Conservation (phyloP, 1,139 yeast species). For the Candida frijolesensis region DNA sequence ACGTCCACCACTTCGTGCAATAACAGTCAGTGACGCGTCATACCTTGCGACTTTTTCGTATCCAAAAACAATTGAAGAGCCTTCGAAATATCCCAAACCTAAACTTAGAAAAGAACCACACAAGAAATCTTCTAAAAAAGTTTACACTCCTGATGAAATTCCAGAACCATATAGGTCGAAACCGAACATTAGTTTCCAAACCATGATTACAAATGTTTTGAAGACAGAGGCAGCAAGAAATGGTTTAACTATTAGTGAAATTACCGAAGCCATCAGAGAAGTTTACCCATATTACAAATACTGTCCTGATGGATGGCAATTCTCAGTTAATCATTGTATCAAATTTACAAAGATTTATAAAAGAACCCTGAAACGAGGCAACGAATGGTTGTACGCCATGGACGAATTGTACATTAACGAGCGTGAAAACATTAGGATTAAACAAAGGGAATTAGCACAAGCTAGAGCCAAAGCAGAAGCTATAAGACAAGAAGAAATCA, state of each 20-base stretch:
- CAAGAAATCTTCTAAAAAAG: constrained; percentile 54
- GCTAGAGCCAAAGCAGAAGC: constrained; percentile 62
- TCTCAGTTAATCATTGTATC: constrained; percentile 85
- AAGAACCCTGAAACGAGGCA: constrained; percentile 61
- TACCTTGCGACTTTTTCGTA: constrained; percentile 33
- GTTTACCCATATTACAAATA: constrained; percentile 88
- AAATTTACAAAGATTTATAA: constrained; percentile 84
- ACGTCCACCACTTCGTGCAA: constrained; percentile 24
- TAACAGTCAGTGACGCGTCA: constrained; percentile 26
- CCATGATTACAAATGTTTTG: constrained; percentile 77
- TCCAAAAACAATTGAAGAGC: constrained; percentile 36
- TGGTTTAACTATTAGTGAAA: constrained; percentile 77
- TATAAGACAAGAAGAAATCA: constrained; percentile 51
- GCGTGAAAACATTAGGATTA: constrained; percentile 72
- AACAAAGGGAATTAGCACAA: constrained; percentile 64
- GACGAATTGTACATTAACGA: constrained; percentile 84
- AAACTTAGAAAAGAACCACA: constrained; percentile 30
- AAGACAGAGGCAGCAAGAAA: constrained; percentile 60
- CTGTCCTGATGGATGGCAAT: constrained; percentile 98
- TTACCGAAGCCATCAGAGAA: constrained; percentile 83
- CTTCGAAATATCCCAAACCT: constrained; percentile 50
- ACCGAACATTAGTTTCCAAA: constrained; percentile 79
- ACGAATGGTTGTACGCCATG: constrained; percentile 89
- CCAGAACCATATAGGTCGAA: constrained; percentile 84
- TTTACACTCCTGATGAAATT: constrained; percentile 72